A percentile compares a stretch with the other conserved stretches of the same genome.
phyloP scores from a whole-genome alignment of 2,329 filamentous ascomycete genomes.

The Karstenula rhodostoma region DNA sequence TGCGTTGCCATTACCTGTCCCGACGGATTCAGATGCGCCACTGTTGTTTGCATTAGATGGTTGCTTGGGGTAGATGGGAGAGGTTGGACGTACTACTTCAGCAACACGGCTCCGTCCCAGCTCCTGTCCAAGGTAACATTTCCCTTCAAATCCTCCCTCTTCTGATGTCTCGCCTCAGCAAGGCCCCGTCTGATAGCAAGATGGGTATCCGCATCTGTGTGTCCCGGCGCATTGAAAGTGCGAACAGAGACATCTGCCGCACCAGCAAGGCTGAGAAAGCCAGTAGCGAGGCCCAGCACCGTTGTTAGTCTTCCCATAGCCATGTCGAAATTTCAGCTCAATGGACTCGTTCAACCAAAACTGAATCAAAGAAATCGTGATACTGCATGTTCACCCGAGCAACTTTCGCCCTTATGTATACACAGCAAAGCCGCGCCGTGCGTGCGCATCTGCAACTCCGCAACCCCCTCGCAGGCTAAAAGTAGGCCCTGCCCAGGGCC shows the following conservation, averaged over 20 bases:
- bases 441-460: constrained; percentile 3
- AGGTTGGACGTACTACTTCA: constrained; percentile 39
- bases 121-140: constrained; percentile 47
- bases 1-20: constrained; percentile 21
- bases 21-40: constrained; percentile 11
- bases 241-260: constrained; percentile 17
- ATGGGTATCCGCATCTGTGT: constrained; percentile 23
- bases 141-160: constrained; percentile 26
- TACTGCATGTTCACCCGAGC: neutral
- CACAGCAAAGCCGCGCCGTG: neutral
- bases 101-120: constrained; percentile 52
- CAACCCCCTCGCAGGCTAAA: neutral
- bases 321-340: neutral
- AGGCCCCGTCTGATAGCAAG: constrained; percentile 24
- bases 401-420: constrained; percentile 4
- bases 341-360: neutral
- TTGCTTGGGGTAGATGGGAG: neutral
- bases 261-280: constrained; percentile 15
- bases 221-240: constrained; percentile 26
- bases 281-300: constrained; percentile 4
- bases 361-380: neutral
- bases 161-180: constrained; percentile 16
- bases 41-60: constrained; percentile 13
- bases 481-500: constrained; percentile 8
- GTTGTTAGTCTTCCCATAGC: constrained; percentile 3